These are phyloP conservation scores for Astrocystis sublimbata DNA, from an alignment of 495 filamentous ascomycete genomes.

Conservation along the genomic window DNA sequence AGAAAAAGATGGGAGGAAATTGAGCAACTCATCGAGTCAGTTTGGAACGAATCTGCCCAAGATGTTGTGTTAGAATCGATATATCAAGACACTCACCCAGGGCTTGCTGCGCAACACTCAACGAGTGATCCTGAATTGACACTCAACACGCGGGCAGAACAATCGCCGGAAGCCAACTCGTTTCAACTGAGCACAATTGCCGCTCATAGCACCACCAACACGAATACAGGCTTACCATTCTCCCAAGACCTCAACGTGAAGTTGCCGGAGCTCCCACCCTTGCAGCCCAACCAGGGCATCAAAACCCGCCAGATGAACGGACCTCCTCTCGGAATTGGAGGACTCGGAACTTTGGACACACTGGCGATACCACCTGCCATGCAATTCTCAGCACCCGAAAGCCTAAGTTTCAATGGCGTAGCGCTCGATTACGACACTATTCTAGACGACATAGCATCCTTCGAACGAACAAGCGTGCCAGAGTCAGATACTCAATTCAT, in stretches of 20 bases:
- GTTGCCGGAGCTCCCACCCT: background rate
- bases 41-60: background rate
- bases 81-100: background rate
- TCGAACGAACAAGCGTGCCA: constrained; percentile 60
- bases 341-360: constrained; percentile 22
- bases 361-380: constrained; percentile 19
- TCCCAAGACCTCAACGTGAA: constrained; percentile 15
- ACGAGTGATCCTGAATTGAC: background rate
- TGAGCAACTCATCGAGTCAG: background rate
- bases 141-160: background rate
- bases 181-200: constrained; percentile 1
- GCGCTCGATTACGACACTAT: constrained; percentile 57
- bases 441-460: constrained; percentile 62
- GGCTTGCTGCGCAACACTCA: background rate
- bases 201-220: constrained; percentile 15
- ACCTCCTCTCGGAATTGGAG: constrained; percentile 17
- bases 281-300: constrained; percentile 36
- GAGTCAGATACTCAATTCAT: constrained; percentile 43
- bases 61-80: background rate
- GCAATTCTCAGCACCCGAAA: constrained; percentile 10
- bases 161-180: background rate
- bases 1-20: constrained; percentile 18
- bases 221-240: constrained; percentile 26
- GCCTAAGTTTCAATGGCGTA: constrained; percentile 16
- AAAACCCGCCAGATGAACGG: constrained; percentile 15